phyloP scores from a whole-genome alignment of 2,329 filamentous ascomycete species.

The Aspergillus clavatus region DNA sequence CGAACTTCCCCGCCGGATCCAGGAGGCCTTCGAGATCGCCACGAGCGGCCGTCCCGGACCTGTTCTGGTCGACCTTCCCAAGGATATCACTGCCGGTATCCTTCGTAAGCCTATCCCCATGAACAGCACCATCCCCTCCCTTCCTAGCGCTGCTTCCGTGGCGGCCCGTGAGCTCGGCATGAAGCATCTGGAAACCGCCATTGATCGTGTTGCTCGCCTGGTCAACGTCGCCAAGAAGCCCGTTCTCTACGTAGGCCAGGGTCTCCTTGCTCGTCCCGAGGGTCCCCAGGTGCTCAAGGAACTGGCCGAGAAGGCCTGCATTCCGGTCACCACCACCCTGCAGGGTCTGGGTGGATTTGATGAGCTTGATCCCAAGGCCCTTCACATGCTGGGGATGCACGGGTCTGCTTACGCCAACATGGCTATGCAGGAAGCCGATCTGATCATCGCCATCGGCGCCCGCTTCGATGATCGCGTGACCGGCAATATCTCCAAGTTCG shows the following conservation, averaged over 20 bases:
- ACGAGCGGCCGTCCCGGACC: slow-evolving; percentile 90
- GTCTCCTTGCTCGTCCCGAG: slow-evolving; percentile 73
- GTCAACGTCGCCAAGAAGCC: slow-evolving; percentile 91
- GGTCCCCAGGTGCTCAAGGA: slow-evolving; percentile 76
- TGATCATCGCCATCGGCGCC: slow-evolving; percentile 89
- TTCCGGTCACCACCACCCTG: slow-evolving; percentile 93
- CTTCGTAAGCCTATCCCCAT: slow-evolving; percentile 80
- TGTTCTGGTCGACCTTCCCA: slow-evolving; percentile 91
- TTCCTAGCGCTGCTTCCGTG: slow-evolving; percentile 80
- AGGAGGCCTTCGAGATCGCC: slow-evolving; percentile 97
- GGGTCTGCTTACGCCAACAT: slow-evolving; percentile 96
- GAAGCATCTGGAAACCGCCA: slow-evolving; percentile 67
- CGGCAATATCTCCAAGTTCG: slow-evolving; percentile 74
- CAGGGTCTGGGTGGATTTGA: slow-evolving; percentile 90
- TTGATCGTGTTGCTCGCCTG: slow-evolving; percentile 72
- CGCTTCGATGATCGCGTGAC: slow-evolving; percentile 98
- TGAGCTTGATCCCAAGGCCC: slow-evolving; percentile 85
- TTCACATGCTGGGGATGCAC: slow-evolving; percentile 99
- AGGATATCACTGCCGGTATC: slow-evolving; percentile 87
- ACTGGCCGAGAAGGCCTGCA: slow-evolving; percentile 82
- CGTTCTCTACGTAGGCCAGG: slow-evolving; percentile 90
- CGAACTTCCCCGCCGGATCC: slow-evolving; percentile 87
- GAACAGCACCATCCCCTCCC: slow-evolving; percentile 64
- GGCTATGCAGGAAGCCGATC: slow-evolving; percentile 93
- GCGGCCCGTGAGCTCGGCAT: slow-evolving; percentile 69